Percentiles rank a stretch among this genome's conserved stretches.
These are phyloP conservation scores for Petunia secreta DNA, from an alignment of 257 asterid genomes.

Conservation along the genomic window DNA sequence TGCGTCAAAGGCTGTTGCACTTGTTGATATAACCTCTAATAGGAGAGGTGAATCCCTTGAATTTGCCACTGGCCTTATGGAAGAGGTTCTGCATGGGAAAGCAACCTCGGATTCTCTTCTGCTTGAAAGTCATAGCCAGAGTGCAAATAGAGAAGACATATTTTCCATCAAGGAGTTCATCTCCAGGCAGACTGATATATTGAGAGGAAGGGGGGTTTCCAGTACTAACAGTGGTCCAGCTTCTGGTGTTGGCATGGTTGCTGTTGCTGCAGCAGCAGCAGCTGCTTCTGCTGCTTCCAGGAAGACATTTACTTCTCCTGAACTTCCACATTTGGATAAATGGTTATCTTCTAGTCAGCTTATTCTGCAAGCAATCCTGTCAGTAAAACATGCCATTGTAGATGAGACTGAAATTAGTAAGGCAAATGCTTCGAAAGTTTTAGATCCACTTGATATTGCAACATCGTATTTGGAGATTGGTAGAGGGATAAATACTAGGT, in stretches of 20 bases:
- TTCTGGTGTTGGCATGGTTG: slow-evolving; percentile 87
- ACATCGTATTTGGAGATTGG: slow-evolving; percentile 59
- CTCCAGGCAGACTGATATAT: slow-evolving; percentile 68
- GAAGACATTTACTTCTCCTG: slow-evolving; percentile 58
- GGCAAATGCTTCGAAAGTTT: slow-evolving; percentile 44
- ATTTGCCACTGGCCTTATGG: slow-evolving; percentile 74
- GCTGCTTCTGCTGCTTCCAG: slow-evolving; percentile 84
- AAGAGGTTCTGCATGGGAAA: slow-evolving; percentile 76
- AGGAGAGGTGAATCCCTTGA: slow-evolving; percentile 85
- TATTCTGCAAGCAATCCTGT: slow-evolving; percentile 71
- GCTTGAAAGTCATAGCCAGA: slow-evolving; percentile 71
- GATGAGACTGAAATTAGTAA: slow-evolving; percentile 41
- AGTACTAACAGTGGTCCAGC: slow-evolving; percentile 57
- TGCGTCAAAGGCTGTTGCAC: slow-evolving; percentile 80
- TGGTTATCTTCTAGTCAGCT: slow-evolving; percentile 77
- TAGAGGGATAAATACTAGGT: slow-evolving; percentile 61
- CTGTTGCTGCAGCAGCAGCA: slow-evolving; percentile 93
- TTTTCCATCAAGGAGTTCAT: slow-evolving; percentile 84
- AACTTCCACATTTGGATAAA: slow-evolving; percentile 76
- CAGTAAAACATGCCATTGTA: slow-evolving; percentile 44
- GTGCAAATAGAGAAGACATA: slow-evolving; percentile 67
- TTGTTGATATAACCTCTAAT: slow-evolving; percentile 61
- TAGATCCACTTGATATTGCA: slow-evolving; percentile 57
- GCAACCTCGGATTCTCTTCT: slow-evolving; percentile 91
- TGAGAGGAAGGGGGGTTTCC: slow-evolving; percentile 79